phyloP scores from a whole-genome alignment of 331 rosid genomes.

The Spiraea crenata region DNA sequence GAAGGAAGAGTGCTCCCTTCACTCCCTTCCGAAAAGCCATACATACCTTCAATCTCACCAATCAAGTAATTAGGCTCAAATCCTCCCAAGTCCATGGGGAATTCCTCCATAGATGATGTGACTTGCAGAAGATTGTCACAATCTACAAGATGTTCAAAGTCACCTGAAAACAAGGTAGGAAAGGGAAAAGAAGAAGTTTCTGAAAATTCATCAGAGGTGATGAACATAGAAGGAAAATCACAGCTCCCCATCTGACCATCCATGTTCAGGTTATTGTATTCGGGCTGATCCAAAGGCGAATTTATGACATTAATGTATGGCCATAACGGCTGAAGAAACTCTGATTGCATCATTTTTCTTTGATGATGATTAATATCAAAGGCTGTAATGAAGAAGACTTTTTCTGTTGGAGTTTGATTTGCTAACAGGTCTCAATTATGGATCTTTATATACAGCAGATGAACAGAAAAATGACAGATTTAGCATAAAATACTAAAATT shows the following conservation, averaged over 20 bases:
- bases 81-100: slow-evolving; percentile 31
- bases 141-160: slow-evolving; percentile 13
- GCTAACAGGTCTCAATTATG: not conserved
- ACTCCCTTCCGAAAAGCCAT: slow-evolving; percentile 28
- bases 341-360: slow-evolving; percentile 36
- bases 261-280: slow-evolving; percentile 27
- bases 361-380: not conserved
- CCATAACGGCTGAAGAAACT: slow-evolving; percentile 35
- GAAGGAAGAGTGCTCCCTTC: slow-evolving; percentile 35
- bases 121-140: slow-evolving; percentile 31
- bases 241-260: slow-evolving; percentile 29
- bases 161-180: slow-evolving; percentile 26
- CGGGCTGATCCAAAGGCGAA: slow-evolving; percentile 38
- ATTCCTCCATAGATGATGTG: slow-evolving; percentile 28
- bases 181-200: slow-evolving; percentile 23
- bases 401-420: slow-evolving; percentile 5
- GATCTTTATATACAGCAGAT: slow-evolving; percentile 4
- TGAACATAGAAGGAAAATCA: slow-evolving; percentile 29
- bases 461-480: slow-evolving; percentile 2
- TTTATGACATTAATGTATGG: slow-evolving; percentile 23
- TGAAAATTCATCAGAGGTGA: slow-evolving; percentile 18
- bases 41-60: slow-evolving; percentile 14
- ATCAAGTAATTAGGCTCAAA: slow-evolving; percentile 23
- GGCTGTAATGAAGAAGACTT: not conserved
- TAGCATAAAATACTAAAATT: not conserved